Base-by-base conservation (phyloP, 2,329 filamentous ascomycete species). In the Aspergillus viridinutans region DNA sequence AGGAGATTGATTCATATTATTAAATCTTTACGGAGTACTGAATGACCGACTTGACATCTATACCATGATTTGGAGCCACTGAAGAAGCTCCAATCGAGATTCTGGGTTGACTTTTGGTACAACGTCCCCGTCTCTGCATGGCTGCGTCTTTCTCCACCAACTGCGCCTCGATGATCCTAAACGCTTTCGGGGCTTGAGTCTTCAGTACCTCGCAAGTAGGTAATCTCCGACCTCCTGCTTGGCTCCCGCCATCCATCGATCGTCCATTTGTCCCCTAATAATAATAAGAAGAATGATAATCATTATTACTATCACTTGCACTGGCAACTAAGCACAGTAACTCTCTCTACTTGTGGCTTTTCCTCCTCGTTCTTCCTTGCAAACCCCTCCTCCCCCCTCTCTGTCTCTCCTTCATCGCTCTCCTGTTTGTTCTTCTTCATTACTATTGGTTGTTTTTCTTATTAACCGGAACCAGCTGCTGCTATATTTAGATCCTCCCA, bases 401-500 rank as follows among this genome's bases (percentile, higher is more conserved):
- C 40, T 50, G 7, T 32, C 45, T 45, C 21, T 32, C 47, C 20
- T 50, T 45, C 17, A 32, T 53, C 20, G 7, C 9, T 45, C 14
- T 45, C 49, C 50, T 45, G 21, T 52, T 45, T 50, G 42, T 12
- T 67, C 64, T 66, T 63, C 67, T 62, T 68, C 66, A 64, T 29
- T 29, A 12, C 8, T 9, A 29, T 57, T 67, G 58, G 64, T 60
- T 51, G 61, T 60, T 59, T 59, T 61, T 54, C 53, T 50, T 49
- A 28, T 50, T 43, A 49, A 50, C 47, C 50, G 59, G 55, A 58
- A 64, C 63, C 53, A 58, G 21, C 40, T 43, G 67, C 64, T 69
- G 68, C 70, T 72, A 72, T 69, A 70, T 68, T 72, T 72, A 72
- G 70, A 64, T 71, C 61, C 60, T 58, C 55, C 58, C 59, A 54